phyloP scores from a whole-genome alignment of 495 filamentous ascomycete genomes.

The Neurospora intermedia region DNA sequence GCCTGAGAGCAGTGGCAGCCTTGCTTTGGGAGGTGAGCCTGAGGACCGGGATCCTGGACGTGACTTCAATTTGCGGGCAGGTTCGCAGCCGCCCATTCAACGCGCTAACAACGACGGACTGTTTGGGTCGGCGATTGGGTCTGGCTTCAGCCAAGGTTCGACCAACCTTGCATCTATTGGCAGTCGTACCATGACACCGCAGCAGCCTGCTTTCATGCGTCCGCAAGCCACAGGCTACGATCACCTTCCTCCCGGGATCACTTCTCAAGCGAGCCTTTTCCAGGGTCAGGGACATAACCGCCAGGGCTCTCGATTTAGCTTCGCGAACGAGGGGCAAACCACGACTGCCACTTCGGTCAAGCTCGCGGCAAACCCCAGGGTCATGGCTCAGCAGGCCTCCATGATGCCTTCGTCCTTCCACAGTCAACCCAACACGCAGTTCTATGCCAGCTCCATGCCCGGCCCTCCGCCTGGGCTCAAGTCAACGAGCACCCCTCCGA shows the following conservation, averaged over 20 bases:
- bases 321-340: conserved; percentile 60
- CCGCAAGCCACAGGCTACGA: conserved; percentile 51
- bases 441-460: conserved; percentile 61
- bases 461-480: conserved; percentile 94
- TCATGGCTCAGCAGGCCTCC: conserved; percentile 80
- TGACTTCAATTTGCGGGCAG: conserved; percentile 39
- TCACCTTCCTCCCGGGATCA: conserved; percentile 40
- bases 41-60: conserved; percentile 56
- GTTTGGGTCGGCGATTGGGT: conserved; percentile 42
- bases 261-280: conserved; percentile 44
- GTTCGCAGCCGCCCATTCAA: conserved; percentile 66
- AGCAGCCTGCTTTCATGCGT: conserved; percentile 60
- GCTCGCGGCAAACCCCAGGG: conserved; percentile 68
- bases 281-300: conserved; percentile 72
- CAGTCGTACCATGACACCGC: conserved; percentile 68
- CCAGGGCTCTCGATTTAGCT: conserved; percentile 80
- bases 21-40: conserved; percentile 83
- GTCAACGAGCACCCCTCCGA: conserved; percentile 83
- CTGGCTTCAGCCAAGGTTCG: conserved; percentile 39
- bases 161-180: conserved; percentile 40
- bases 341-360: conserved; percentile 61
- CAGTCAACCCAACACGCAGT: conserved; percentile 50
- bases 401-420: conserved; percentile 70
- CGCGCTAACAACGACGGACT: conserved; percentile 43
- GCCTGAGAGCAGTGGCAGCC: conserved; percentile 67